These are phyloP conservation scores for Sistotremastrum suecicum DNA, from an alignment of 768 basidiomycete species.

Conservation along the genomic window DNA sequence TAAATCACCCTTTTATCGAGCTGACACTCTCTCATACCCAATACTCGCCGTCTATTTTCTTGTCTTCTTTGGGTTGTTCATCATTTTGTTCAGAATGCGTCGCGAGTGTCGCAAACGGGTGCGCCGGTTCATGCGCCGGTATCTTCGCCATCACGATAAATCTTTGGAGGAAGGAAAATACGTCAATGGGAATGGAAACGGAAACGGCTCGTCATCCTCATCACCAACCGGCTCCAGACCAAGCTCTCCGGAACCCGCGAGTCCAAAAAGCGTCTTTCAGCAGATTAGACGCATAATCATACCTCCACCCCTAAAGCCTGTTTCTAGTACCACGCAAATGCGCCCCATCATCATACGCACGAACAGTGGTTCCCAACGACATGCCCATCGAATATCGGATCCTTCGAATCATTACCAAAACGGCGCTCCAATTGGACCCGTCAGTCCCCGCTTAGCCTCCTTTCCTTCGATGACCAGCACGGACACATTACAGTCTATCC, in stretches of 20 bases:
- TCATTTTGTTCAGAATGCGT: slow-evolving; percentile 42
- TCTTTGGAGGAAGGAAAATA: slow-evolving; percentile 3
- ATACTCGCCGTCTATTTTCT: slow-evolving; percentile 42
- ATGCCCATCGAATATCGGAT: neutral
- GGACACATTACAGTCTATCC: neutral
- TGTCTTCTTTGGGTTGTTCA: slow-evolving; percentile 26
- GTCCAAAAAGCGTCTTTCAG: neutral
- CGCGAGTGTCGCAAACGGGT: slow-evolving; percentile 32
- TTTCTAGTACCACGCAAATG: neutral
- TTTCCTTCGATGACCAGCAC: neutral
- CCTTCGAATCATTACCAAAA: neutral
- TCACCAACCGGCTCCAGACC: slow-evolving; percentile 1
- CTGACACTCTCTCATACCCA: slow-evolving; percentile 48
- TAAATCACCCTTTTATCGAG: slow-evolving; percentile 52
- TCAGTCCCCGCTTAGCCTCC: neutral
- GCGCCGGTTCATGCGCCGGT: slow-evolving; percentile 29
- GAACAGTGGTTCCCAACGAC: neutral
- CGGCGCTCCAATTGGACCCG: neutral
- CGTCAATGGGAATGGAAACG: neutral
- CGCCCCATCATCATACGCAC: neutral
- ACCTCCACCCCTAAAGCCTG: neutral
- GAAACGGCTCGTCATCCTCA: neutral
- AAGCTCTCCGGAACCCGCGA: neutral
- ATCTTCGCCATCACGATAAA: slow-evolving; percentile 17
- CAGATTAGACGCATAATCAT: neutral